Evolutionary conservation across 305 asterid species (phyloP).

Genomic region (Coffea humblotiana): DNA sequence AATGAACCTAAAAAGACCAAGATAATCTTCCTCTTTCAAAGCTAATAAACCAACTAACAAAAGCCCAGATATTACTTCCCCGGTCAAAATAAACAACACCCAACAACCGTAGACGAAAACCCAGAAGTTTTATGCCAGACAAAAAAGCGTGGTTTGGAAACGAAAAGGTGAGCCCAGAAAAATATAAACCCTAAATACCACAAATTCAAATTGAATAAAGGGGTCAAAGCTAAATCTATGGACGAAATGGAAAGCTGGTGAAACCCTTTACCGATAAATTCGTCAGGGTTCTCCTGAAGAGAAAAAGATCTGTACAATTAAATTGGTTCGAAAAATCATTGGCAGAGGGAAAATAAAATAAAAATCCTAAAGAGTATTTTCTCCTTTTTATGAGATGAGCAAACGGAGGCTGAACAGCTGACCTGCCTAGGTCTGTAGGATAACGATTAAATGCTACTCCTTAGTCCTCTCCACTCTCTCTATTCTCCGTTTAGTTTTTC

Average conservation of each 20-base stretch:
- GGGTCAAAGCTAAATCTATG: conserved; percentile 11
- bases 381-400: background rate
- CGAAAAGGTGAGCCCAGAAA: background rate
- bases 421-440: background rate
- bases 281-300: conserved; percentile 17
- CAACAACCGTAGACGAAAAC: background rate
- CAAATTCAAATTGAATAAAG: background rate
- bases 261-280: conserved; percentile 22
- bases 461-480: too few relatives aligned
- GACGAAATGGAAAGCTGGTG: conserved; percentile 5
- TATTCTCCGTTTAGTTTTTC: too few relatives aligned
- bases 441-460: background rate
- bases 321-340: background rate
- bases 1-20: background rate
- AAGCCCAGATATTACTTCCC: conserved; percentile 2
- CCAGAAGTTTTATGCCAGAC: background rate
- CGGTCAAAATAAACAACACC: conserved; percentile 1
- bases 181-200: conserved; percentile 8
- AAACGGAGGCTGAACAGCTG: background rate
- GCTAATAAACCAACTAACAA: conserved; percentile 8
- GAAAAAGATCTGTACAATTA: background rate
- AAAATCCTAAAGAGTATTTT: too few relatives aligned
- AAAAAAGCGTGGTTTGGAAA: background rate
- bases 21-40: background rate
- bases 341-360: background rate